Evolutionary conservation across 768 basidiomycete species (phyloP).

Genomic region (Mycena kentingensis): DNA sequence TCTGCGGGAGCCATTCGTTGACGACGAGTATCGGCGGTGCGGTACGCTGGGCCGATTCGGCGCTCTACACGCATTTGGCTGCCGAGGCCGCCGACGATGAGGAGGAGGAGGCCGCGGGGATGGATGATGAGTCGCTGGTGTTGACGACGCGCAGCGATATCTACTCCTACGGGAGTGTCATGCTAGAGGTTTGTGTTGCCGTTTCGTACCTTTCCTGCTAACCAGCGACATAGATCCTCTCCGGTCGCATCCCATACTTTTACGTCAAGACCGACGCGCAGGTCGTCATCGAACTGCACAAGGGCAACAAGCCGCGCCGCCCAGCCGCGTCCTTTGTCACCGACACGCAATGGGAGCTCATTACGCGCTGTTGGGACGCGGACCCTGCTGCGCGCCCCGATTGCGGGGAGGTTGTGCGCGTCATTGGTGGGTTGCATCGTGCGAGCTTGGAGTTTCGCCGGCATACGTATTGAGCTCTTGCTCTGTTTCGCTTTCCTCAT

Average conservation of each 20-base stretch:
- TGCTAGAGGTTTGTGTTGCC: conserved; percentile 36
- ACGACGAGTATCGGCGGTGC: conserved; percentile 46
- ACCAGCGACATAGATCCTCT: conserved; percentile 32
- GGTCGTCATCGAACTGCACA: conserved; percentile 45
- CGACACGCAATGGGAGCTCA: conserved; percentile 44
- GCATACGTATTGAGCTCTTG: conserved; percentile 18
- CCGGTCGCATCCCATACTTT: conserved; percentile 45
- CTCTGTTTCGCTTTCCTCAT: too few relatives aligned
- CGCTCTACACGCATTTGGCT: conserved; percentile 40
- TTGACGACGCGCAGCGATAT: conserved; percentile 42
- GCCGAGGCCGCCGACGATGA: conserved; percentile 34
- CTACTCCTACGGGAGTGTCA: conserved; percentile 50
- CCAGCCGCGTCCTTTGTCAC: conserved; percentile 40
- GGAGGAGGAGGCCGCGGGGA: conserved; percentile 21
- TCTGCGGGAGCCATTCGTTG: conserved; percentile 32
- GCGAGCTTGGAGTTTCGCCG: conserved; percentile 27
- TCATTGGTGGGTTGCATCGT: conserved; percentile 22
- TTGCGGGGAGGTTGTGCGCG: conserved; percentile 25
- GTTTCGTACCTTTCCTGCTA: neutral
- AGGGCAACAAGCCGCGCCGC: conserved; percentile 42
- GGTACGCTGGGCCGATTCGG: conserved; percentile 49
- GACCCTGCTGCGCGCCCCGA: conserved; percentile 35
- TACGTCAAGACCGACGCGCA: conserved; percentile 40
- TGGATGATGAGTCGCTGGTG: conserved; percentile 24
- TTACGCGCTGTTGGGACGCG: conserved; percentile 43